Percentiles rank a stretch among this genome's conserved stretches.
phyloP scores from a whole-genome alignment of 2,329 filamentous ascomycete species.

The Verticillium albo-atrum region DNA sequence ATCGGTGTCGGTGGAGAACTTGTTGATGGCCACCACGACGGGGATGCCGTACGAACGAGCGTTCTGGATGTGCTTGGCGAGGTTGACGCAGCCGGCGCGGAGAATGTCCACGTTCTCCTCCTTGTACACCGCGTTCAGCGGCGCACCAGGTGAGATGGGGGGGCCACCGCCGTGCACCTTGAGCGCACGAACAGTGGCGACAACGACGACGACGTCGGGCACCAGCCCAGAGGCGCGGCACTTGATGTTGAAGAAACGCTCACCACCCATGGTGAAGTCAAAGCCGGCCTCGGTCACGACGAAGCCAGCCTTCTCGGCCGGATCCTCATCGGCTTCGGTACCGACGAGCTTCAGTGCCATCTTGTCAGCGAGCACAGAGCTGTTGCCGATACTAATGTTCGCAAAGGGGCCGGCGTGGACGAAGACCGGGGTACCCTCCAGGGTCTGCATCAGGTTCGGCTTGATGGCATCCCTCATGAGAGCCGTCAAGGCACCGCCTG shows the following conservation, averaged over 20 bases:
- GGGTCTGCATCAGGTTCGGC: constrained; percentile 96
- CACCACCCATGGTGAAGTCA: constrained; percentile 99
- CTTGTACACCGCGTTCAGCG: constrained; percentile 83
- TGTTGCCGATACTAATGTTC: constrained; percentile 97
- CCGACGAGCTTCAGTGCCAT: constrained; percentile 93
- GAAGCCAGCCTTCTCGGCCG: constrained; percentile 78
- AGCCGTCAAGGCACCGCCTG: constrained; percentile 84
- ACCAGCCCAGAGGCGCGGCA: constrained; percentile 90
- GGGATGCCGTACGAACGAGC: constrained; percentile 86
- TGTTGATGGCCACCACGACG: constrained; percentile 96
- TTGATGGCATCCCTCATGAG: constrained; percentile 99
- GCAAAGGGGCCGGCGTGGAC: constrained; percentile 97
- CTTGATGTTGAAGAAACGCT: constrained; percentile 99
- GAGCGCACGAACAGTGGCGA: constrained; percentile 89
- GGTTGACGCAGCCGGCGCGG: constrained; percentile 84
- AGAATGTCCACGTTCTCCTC: constrained; percentile 92
- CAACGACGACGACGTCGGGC: constrained; percentile 90
- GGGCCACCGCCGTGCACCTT: constrained; percentile 97
- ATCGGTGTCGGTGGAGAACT: constrained; percentile 88
- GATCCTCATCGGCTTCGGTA: constrained; percentile 86
- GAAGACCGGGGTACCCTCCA: constrained; percentile 95
- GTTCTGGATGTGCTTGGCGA: constrained; percentile 92
- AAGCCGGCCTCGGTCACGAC: constrained; percentile 97
- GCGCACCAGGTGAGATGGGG: constrained; percentile 81
- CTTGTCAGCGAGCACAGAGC: constrained; percentile 91